Evolutionary conservation across 2,329 filamentous ascomycete genomes (phyloP).

Genomic region (Fusarium xyrophilum): DNA sequence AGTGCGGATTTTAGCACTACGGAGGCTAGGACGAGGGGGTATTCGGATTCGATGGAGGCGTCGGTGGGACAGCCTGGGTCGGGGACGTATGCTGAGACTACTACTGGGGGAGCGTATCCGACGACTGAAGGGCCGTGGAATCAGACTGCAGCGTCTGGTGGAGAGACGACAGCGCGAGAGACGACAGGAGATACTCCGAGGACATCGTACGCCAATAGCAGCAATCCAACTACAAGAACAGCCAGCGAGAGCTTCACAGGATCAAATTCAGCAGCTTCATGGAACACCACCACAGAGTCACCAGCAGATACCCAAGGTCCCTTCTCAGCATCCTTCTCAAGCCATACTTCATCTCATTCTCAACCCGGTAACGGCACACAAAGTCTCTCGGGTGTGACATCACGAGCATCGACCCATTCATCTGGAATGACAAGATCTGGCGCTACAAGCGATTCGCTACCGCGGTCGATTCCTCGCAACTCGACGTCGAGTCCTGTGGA

Average conservation of each 20-base stretch:
- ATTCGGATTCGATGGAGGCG: slow-evolving; percentile 7
- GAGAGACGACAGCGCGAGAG: neutral
- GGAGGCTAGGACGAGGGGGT: neutral
- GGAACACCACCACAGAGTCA: slow-evolving; percentile 1
- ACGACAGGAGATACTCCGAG: neutral
- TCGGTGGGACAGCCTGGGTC: slow-evolving; percentile 15
- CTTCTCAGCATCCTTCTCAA: neutral
- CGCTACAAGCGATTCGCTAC: slow-evolving; percentile 8
- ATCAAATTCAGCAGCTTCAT: neutral
- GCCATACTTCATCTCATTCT: neutral
- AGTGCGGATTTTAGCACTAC: neutral
- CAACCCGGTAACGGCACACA: slow-evolving; percentile 1
- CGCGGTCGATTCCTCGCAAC: slow-evolving; percentile 17
- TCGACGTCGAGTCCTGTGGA: slow-evolving; percentile 6
- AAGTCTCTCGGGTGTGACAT: neutral
- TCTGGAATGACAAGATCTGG: slow-evolving; percentile 6
- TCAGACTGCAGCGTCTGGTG: neutral
- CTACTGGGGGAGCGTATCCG: neutral
- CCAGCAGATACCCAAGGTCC: neutral
- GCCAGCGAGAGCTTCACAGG: neutral
- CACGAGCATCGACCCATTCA: neutral
- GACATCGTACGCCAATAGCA: neutral
- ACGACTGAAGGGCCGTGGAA: neutral
- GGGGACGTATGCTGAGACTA: slow-evolving; percentile 3
- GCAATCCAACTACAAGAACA: neutral